phyloP scores from a whole-genome alignment of 2,329 filamentous ascomycete species.

The Chaetomium sp. region DNA sequence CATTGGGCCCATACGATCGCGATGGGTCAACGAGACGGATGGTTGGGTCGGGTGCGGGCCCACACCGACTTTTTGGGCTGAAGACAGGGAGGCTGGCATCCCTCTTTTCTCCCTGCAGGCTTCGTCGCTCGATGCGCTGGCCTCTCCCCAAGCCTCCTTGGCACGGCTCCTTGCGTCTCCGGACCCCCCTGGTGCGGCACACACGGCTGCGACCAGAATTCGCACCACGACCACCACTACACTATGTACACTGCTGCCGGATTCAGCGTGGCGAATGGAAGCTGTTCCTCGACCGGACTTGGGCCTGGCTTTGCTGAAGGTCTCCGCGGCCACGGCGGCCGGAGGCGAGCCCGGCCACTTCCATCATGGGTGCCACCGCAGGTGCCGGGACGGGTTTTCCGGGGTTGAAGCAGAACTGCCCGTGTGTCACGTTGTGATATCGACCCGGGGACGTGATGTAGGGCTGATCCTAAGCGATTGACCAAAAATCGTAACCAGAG shows the following conservation, averaged over 20 bases:
- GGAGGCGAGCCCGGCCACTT: not conserved
- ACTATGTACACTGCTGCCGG: constrained; percentile 12
- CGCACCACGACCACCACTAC: not conserved
- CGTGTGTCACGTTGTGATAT: too few relatives aligned
- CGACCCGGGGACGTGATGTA: not conserved
- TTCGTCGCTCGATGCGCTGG: constrained; percentile 11
- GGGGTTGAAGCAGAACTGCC: too few relatives aligned
- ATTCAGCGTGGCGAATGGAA: constrained; percentile 8
- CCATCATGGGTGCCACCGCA: too few relatives aligned
- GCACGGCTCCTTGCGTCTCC: constrained; percentile 14
- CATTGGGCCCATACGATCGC: constrained; percentile 2
- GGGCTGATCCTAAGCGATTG: not conserved
- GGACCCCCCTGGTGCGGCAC: constrained; percentile 13
- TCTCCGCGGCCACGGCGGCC: not conserved
- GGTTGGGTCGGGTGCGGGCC: constrained; percentile 9
- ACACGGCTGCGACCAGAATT: constrained; percentile 8
- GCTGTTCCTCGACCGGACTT: not conserved
- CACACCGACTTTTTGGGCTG: constrained; percentile 26
- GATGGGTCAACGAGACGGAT: constrained; percentile 7
- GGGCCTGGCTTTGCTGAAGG: not conserved
- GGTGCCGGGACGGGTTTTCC: too few relatives aligned
- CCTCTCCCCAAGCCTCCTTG: constrained; percentile 11
- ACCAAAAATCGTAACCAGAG: too few relatives aligned
- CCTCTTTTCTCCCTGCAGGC: constrained; percentile 3
- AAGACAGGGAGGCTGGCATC: constrained; percentile 19